A percentile compares a stretch with the other conserved stretches of the same genome.
Evolutionary conservation across 2,329 filamentous ascomycete genomes (phyloP).

Genomic region (Colletotrichum sp.): DNA sequence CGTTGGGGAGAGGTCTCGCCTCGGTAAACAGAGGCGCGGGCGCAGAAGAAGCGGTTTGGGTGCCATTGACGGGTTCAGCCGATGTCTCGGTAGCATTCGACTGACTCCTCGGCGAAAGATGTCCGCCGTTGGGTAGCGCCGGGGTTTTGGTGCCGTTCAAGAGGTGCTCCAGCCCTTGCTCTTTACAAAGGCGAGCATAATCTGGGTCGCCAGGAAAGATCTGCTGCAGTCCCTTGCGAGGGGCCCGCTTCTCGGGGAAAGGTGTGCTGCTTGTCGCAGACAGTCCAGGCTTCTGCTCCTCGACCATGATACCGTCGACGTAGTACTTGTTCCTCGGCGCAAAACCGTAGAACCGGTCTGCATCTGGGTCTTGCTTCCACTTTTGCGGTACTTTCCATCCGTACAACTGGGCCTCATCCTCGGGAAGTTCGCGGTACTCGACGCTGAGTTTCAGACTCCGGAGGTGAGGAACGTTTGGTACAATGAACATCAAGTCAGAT

Average conservation of each 20-base stretch:
- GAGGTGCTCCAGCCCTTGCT: slow-evolving; percentile 63
- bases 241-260: slow-evolving; percentile 60
- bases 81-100: slow-evolving; percentile 16
- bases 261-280: slow-evolving; percentile 57
- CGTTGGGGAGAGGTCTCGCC: slow-evolving; percentile 1
- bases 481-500: slow-evolving; percentile 65
- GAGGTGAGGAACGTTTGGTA: slow-evolving; percentile 64
- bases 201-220: slow-evolving; percentile 63
- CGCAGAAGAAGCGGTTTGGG: neutral
- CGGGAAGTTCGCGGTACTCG: slow-evolving; percentile 64
- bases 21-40: neutral
- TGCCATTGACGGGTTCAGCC: slow-evolving; percentile 3
- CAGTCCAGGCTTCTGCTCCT: slow-evolving; percentile 54
- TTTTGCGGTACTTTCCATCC: slow-evolving; percentile 51
- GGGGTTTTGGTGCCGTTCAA: slow-evolving; percentile 50
- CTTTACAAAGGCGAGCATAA: slow-evolving; percentile 58
- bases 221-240: slow-evolving; percentile 58
- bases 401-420: slow-evolving; percentile 50
- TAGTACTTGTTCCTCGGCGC: slow-evolving; percentile 65
- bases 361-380: slow-evolving; percentile 65
- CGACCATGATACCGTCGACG: slow-evolving; percentile 58
- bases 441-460: slow-evolving; percentile 60
- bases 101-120: slow-evolving; percentile 50
- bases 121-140: slow-evolving; percentile 50
- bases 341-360: slow-evolving; percentile 55